Evolutionary conservation across 306 rosid species (phyloP).

Genomic region (Cicer bijugum): DNA sequence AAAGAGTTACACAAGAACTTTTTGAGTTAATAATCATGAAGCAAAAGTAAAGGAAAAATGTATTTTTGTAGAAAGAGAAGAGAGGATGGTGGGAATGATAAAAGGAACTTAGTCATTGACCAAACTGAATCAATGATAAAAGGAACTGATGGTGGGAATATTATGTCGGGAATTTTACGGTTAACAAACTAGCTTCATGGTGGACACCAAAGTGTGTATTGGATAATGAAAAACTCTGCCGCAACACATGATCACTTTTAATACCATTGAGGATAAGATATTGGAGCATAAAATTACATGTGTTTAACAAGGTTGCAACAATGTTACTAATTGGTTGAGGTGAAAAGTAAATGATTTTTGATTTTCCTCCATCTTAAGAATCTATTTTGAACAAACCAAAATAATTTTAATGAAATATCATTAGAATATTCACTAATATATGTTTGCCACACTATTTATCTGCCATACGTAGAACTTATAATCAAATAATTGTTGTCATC

Average conservation of each 20-base stretch:
- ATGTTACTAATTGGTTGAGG: neutral
- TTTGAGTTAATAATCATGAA: no score
- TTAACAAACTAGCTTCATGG: slow-evolving; percentile 43
- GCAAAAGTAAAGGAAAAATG: no score
- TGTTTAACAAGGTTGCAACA: slow-evolving; percentile 39
- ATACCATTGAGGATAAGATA: slow-evolving; percentile 23
- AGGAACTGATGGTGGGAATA: no score
- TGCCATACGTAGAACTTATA: fast-evolving
- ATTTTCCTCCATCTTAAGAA: neutral
- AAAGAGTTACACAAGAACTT: no score
- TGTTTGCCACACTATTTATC: neutral
- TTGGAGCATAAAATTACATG: slow-evolving; percentile 43
- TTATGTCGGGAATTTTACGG: slow-evolving; percentile 9
- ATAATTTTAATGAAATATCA: neutral
- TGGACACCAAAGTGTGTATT: neutral
- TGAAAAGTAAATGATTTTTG: slow-evolving; percentile 33
- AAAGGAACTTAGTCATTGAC: no score
- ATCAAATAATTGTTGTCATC: neutral
- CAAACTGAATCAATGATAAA: no score
- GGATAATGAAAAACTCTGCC: slow-evolving; percentile 45
- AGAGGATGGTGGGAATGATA: no score
- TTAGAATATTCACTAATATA: neutral
- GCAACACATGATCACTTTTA: neutral
- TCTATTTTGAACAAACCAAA: slow-evolving; percentile 40
- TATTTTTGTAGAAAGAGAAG: no score